Evolutionary conservation across 2,329 filamentous ascomycete genomes (phyloP), one percentile per base, ranked within the genome.

Genomic region (Penicillium sp.): DNA sequence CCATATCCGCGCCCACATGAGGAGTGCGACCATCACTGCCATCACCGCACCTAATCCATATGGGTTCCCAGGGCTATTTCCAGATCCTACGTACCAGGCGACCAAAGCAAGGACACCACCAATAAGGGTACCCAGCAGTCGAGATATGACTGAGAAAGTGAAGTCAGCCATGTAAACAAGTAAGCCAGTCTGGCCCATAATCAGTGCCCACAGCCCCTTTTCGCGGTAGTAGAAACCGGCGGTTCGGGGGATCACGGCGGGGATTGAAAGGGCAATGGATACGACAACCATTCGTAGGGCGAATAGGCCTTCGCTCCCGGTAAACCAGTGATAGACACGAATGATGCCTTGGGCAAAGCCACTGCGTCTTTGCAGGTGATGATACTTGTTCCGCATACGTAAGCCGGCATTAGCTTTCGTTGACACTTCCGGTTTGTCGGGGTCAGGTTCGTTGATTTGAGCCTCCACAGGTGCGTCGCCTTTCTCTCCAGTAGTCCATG

Each of bases 21-120:
- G 58, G 7, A 78, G 53, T 0, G 71, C 38, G 3, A 76, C 61
- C 13, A 76, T 67, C 2, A 70, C 71, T 5, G 71, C 78, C 53
- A 77, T 71, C 6, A 78, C 72, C 1, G 82, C 83, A 3, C 75
- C 81, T 50, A 85, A 70, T 0, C 83, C 83, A 23, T 84, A 85
- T 0, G 82, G 76, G 61, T 84, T 85, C 0, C 83, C 83, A 0
- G 68, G 60, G 0, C 83, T 83, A 30, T 69, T 68, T 0, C 82
- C 83, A 1, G 83, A 81, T 0, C 82, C 83, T n/a, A 83, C 79
- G 45, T 85, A 85, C 83, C 83, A 85, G 1, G 78, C 78, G 0
- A 81, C 69, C 67, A 85, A 71, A 0, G 80, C 83, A 7, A 84
- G 55, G 0, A 81, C 67, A n/a, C 83, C 83, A 0, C 83, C 83